phyloP scores from a whole-genome alignment of 2,329 filamentous ascomycete species.

The Phialophora expanda region DNA sequence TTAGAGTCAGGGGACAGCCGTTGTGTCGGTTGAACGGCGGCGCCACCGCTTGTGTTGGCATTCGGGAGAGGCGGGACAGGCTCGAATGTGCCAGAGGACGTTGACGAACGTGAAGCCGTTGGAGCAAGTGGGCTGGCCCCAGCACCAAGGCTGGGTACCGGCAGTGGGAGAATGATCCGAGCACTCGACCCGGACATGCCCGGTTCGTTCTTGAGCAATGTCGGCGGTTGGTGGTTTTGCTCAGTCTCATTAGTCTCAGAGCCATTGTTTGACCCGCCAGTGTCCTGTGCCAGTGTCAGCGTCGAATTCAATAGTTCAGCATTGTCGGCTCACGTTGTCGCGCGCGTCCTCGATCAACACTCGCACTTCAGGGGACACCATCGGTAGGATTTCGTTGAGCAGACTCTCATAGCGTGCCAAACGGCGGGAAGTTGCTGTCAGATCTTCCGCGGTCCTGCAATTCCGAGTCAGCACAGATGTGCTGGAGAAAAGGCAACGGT shows the following conservation, averaged over 20 bases:
- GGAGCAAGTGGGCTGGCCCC: conserved; percentile 24
- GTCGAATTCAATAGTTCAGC: neutral
- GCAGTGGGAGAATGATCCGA: conserved; percentile 32
- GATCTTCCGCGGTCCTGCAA: conserved; percentile 39
- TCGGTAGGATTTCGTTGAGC: conserved; percentile 37
- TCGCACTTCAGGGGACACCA: conserved; percentile 37
- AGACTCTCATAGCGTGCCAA: conserved; percentile 39
- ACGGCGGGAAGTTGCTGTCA: conserved; percentile 37
- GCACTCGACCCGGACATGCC: conserved; percentile 22
- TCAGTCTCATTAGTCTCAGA: conserved; percentile 35
- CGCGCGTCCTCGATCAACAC: conserved; percentile 38
- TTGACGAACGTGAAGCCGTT: conserved; percentile 26
- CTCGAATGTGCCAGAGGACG: conserved; percentile 29
- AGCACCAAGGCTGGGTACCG: conserved; percentile 21
- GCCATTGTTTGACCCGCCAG: conserved; percentile 30
- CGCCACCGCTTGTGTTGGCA: conserved; percentile 9
- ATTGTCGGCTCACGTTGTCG: conserved; percentile 31
- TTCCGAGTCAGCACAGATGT: conserved; percentile 12
- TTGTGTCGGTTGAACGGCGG: conserved; percentile 21
- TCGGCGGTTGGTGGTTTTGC: conserved; percentile 19
- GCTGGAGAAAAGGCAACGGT: neutral
- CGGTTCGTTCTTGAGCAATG: conserved; percentile 21
- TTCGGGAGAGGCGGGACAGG: conserved; percentile 14
- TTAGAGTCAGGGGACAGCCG: conserved; percentile 31
- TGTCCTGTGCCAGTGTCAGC: conserved; percentile 24